phyloP scores from a whole-genome alignment of 2,329 filamentous ascomycete genomes.

The Zelopaecilomyces penicillatus region DNA sequence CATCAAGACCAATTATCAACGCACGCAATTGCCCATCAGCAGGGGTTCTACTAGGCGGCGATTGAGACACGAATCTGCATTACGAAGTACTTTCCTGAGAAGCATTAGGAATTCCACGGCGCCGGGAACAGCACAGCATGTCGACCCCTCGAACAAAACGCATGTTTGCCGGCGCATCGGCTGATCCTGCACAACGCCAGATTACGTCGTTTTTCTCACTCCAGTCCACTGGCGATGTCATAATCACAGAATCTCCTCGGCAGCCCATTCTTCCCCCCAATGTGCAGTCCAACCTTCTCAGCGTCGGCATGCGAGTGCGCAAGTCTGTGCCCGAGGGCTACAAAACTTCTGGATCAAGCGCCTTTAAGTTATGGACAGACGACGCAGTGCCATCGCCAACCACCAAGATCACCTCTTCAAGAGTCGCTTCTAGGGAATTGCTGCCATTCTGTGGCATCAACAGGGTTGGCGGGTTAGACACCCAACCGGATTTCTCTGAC shows the following conservation, averaged over 20 bases:
- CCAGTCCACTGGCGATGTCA: conserved; percentile 29
- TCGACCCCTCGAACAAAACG: conserved; percentile 50
- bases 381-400: conserved; percentile 9
- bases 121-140: conserved; percentile 29
- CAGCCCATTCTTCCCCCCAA: conserved; percentile 50
- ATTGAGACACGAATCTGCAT: too few species aligned
- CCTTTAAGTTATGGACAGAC: conserved; percentile 44
- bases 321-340: conserved; percentile 93
- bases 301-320: conserved; percentile 87
- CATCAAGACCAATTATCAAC: too few species aligned
- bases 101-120: too few species aligned
- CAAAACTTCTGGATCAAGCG: conserved; percentile 55
- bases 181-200: conserved; percentile 50
- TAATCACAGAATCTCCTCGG: conserved; percentile 14
- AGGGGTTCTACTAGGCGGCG: too few species aligned
- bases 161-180: conserved; percentile 51
- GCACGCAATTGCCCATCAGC: too few species aligned
- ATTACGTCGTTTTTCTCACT: conserved; percentile 55
- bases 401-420: conserved; percentile 9
- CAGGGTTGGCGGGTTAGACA: conserved; percentile 60
- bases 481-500: conserved; percentile 40
- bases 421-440: conserved; percentile 48
- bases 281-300: conserved; percentile 76
- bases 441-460: conserved; percentile 74
- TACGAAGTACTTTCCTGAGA: too few species aligned